phyloP scores from a whole-genome alignment of 2,329 filamentous ascomycete genomes.

The Lachnellula suecica region DNA sequence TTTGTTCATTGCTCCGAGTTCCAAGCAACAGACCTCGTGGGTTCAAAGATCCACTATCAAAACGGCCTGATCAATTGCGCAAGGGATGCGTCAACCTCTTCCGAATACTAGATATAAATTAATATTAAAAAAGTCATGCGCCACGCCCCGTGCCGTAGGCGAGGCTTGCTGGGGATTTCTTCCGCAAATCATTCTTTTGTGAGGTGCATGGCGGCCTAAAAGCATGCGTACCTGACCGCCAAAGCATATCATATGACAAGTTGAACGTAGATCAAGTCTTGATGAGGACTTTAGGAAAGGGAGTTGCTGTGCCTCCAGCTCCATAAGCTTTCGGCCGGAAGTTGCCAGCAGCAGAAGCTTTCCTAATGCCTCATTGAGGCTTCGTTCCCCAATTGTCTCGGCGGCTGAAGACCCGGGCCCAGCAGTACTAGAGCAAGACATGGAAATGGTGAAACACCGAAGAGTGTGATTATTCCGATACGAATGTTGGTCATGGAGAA shows the following conservation, averaged over 20 bases:
- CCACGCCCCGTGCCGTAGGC: slow-evolving; percentile 23
- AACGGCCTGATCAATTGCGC: slow-evolving; percentile 15
- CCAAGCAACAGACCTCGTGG: neutral
- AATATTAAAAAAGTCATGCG: slow-evolving; percentile 15
- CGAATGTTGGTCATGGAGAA: neutral
- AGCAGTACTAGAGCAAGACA: neutral
- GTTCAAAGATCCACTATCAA: neutral
- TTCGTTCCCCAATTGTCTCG: neutral
- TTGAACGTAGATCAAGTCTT: slow-evolving; percentile 7
- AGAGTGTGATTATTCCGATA: neutral
- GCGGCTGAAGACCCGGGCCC: neutral
- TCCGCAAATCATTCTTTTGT: slow-evolving; percentile 18
- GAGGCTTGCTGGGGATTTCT: slow-evolving; percentile 12
- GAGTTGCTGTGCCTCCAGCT: neutral
- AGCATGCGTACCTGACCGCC: slow-evolving; percentile 26
- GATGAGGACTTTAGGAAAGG: neutral
- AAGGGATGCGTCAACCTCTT: slow-evolving; percentile 8
- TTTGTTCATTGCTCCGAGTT: slow-evolving; percentile 4
- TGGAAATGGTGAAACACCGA: neutral
- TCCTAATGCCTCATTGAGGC: neutral
- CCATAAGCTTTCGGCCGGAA: neutral
- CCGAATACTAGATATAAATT: neutral
- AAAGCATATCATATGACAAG: slow-evolving; percentile 12
- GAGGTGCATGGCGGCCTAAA: slow-evolving; percentile 30
- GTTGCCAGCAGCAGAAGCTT: neutral